Evolutionary conservation across 1,284 basidiomycete species (phyloP), one percentile per base, ranked within the genome.

Genomic region (Ustilago tritici): DNA sequence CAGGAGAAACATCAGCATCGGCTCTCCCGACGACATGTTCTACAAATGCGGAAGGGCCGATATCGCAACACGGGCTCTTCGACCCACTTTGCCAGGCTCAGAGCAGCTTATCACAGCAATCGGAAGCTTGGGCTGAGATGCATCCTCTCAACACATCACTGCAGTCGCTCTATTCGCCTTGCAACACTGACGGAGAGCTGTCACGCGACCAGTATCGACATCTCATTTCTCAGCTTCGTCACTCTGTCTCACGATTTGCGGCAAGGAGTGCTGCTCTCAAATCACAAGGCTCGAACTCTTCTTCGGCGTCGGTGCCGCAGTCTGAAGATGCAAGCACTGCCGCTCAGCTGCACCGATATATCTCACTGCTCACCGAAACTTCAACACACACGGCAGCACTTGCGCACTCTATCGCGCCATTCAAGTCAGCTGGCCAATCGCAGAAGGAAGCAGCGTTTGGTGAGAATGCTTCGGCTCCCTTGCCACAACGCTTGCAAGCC

Each of bases 201-300:
- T 71, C 70, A 7, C 76, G 76, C n/a, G 67, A 74, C 5, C 61
- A 74, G 56, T 78, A 70, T 56, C 67, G 67, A 14, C 65, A 74
- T 19, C 47, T 78, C 31, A 66, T 78, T 46, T 56, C 70, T 56
- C 71, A 70, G 53, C 64, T 78, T 47, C 76, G 76, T 40, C 67
- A 69, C 23, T 74, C 76, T 10, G 56, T 74, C 19, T 52, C 68
- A 31, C 67, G 69, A n/a, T 78, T 78, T n/a, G 63, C 67, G 40
- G 61, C 64, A 3, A 47, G 56, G 10, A 71, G 41, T 28, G 71
- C 76, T n/a, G 76, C 71, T 12, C 60, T 66, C 31, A 60, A 59
- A n/a, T 36, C 59, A 52, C 61, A 52, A 9, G 19, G 43, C 35
- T 49, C 63, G 3, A 38, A 32, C n/a, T 47, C 49, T 31, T 47